Conservation (phyloP, 768 basidiomycete genomes). For the Trametes sanguinea region DNA sequence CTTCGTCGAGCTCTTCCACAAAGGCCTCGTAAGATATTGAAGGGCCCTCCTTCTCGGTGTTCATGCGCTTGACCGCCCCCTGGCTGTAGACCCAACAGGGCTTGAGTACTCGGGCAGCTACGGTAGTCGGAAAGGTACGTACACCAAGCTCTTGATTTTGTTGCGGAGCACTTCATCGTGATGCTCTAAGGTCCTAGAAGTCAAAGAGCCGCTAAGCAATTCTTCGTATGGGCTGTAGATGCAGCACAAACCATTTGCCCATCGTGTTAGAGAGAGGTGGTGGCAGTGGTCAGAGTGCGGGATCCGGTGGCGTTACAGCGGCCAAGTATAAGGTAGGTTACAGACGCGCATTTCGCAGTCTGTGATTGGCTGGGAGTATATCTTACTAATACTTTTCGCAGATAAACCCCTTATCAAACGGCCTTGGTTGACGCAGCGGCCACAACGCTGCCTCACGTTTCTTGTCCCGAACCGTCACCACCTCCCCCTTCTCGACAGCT, state of each 20-base stretch:
- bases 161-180: slow-evolving; percentile 71
- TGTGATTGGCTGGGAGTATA: slow-evolving; percentile 7
- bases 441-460: slow-evolving; percentile 1
- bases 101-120: neutral
- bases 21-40: slow-evolving; percentile 73
- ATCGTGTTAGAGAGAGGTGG: slow-evolving; percentile 37
- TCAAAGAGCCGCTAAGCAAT: slow-evolving; percentile 16
- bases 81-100: slow-evolving; percentile 44
- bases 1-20: slow-evolving; percentile 73
- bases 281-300: slow-evolving; percentile 5
- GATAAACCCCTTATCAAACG: slow-evolving; percentile 5
- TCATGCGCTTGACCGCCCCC: slow-evolving; percentile 70
- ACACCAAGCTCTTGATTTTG: slow-evolving; percentile 81
- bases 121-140: slow-evolving; percentile 36
- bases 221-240: slow-evolving; percentile 8
- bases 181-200: slow-evolving; percentile 65
- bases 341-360: neutral
- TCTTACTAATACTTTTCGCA: slow-evolving; percentile 8
- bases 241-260: slow-evolving; percentile 66
- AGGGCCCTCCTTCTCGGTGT: slow-evolving; percentile 58
- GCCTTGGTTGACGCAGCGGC: neutral
- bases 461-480: slow-evolving; percentile 20
- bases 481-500: slow-evolving; percentile 1
- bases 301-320: slow-evolving; percentile 12
- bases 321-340: slow-evolving; percentile 1